These are phyloP conservation scores for Tagetes erecta DNA, from an alignment of 129 eudicot species.

Conservation along the genomic window DNA sequence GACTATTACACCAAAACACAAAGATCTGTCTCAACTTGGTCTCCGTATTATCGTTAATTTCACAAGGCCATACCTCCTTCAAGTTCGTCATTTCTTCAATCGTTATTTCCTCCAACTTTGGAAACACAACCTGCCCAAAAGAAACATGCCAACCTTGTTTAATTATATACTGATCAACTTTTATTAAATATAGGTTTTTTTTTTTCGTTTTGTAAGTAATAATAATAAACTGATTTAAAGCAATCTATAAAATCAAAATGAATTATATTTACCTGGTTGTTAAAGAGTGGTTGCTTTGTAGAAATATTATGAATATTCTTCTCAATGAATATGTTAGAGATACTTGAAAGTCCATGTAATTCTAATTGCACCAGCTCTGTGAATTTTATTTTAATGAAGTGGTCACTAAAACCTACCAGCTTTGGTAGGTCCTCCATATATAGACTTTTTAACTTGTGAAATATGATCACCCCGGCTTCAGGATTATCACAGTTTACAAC, in stretches of 20 bases:
- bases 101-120: not conserved
- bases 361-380: not conserved
- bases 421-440: not conserved
- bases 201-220: too few species aligned
- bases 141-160: too few species aligned
- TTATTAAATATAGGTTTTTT: too few species aligned
- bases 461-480: not conserved
- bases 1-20: not conserved
- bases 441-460: not conserved
- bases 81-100: not conserved
- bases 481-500: not conserved
- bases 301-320: not conserved
- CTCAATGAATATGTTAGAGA: not conserved
- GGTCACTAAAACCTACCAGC: not conserved
- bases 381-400: not conserved
- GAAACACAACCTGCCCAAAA: slow-evolving; percentile 1
- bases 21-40: not conserved
- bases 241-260: not conserved
- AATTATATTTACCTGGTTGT: not conserved
- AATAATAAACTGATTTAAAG: too few species aligned
- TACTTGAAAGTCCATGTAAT: not conserved
- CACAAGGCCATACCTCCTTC: slow-evolving; percentile 13
- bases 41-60: not conserved
- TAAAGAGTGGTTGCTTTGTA: not conserved
- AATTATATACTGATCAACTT: too few species aligned